Evolutionary conservation across 1,139 yeast species (phyloP).

Genomic region (Hansenula sp.): DNA sequence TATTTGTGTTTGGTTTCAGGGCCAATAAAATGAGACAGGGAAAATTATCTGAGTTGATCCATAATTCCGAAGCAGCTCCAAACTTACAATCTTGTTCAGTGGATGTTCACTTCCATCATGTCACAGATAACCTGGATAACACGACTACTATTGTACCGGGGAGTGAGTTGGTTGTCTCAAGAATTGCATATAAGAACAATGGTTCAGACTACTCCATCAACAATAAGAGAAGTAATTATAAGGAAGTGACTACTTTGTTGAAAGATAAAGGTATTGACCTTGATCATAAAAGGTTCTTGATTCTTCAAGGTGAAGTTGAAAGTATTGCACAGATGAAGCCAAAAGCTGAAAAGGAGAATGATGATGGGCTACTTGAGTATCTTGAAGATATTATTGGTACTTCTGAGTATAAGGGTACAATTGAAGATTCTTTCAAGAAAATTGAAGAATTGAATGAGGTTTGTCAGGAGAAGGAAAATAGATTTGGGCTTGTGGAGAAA

Average conservation of each 20-base stretch:
- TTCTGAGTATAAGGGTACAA: slow-evolving; percentile 69
- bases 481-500: slow-evolving; percentile 75
- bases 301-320: slow-evolving; percentile 97
- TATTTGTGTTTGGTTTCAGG: slow-evolving; percentile 95
- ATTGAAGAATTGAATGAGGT: slow-evolving; percentile 72
- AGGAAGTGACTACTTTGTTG: slow-evolving; percentile 73
- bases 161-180: slow-evolving; percentile 65
- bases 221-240: slow-evolving; percentile 63
- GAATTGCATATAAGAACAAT: slow-evolving; percentile 77
- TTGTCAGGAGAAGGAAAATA: slow-evolving; percentile 75
- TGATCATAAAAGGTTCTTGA: slow-evolving; percentile 90
- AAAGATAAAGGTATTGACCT: slow-evolving; percentile 88
- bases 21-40: slow-evolving; percentile 98
- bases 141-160: slow-evolving; percentile 42
- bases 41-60: slow-evolving; percentile 85
- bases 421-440: slow-evolving; percentile 59
- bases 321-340: slow-evolving; percentile 98
- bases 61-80: slow-evolving; percentile 73
- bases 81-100: slow-evolving; percentile 77
- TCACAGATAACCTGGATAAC: slow-evolving; percentile 54
- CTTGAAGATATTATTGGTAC: slow-evolving; percentile 97
- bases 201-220: slow-evolving; percentile 78
- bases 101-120: slow-evolving; percentile 86
- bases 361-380: slow-evolving; percentile 91
- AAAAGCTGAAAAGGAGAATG: slow-evolving; percentile 88